phyloP scores from a whole-genome alignment of 2,329 filamentous ascomycete species.

The Fusarium oligoseptatum region DNA sequence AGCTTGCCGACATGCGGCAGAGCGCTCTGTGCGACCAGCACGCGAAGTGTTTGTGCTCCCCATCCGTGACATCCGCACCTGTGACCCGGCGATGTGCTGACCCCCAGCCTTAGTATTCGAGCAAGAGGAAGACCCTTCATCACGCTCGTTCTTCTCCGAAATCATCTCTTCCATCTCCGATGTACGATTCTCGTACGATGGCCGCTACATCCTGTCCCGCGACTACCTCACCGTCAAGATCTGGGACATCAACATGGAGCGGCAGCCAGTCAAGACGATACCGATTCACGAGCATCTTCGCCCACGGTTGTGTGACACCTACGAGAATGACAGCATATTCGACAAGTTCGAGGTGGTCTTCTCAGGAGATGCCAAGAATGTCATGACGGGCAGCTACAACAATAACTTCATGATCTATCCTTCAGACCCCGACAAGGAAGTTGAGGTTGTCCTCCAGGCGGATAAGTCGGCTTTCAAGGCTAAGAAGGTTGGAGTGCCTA shows the following conservation, averaged over 20 bases:
- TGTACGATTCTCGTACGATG: constrained; percentile 96
- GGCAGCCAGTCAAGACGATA: constrained; percentile 97
- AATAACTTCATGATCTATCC: constrained; percentile 99
- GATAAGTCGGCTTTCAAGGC: constrained; percentile 99
- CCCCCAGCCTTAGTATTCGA: constrained; percentile 81
- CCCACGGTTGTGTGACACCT: constrained; percentile 95
- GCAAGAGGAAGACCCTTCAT: constrained; percentile 96
- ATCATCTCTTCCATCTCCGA: constrained; percentile 99
- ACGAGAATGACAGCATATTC: constrained; percentile 99
- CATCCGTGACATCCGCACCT: background rate
- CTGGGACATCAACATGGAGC: constrained; percentile 99
- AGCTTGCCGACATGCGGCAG: constrained; percentile 98
- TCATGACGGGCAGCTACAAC: constrained; percentile 99
- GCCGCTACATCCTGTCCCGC: constrained; percentile 95
- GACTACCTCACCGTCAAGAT: constrained; percentile 99
- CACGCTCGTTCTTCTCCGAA: constrained; percentile 99
- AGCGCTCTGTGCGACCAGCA: constrained; percentile 96
- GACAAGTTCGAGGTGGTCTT: constrained; percentile 99
- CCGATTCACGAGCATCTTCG: constrained; percentile 98
- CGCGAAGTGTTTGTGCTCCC: constrained; percentile 78
- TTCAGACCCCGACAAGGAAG: constrained; percentile 94
- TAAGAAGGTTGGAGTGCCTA: constrained; percentile 98
- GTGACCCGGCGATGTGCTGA: constrained; percentile 37
- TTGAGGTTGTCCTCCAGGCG: constrained; percentile 95
- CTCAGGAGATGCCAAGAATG: constrained; percentile 97